phyloP scores from a whole-genome alignment of 495 filamentous ascomycete species.

The Arthonia radiata region DNA sequence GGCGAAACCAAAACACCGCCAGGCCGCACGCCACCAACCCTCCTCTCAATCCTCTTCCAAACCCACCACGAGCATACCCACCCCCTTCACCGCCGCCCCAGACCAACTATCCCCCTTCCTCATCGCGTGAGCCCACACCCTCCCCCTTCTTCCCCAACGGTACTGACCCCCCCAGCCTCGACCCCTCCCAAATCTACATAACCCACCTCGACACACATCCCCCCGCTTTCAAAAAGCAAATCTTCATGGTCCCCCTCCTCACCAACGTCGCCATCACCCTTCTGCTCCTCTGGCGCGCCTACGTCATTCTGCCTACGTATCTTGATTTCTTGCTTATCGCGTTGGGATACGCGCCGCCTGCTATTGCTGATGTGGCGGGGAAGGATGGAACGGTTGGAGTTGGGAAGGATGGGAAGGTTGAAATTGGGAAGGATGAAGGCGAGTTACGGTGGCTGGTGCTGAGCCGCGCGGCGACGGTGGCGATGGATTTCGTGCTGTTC shows the following conservation, averaged over 20 bases:
- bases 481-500: conserved; percentile 44
- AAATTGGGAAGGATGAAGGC: conserved; percentile 23
- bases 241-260: conserved; percentile 45
- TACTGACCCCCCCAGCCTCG: conserved; percentile 27
- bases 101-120: no score
- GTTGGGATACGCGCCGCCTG: conserved; percentile 33
- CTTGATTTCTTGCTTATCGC: conserved; percentile 29
- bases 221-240: conserved; percentile 38
- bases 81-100: no score
- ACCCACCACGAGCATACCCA: conserved; percentile 1
- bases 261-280: conserved; percentile 38
- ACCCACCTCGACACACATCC: conserved; percentile 47
- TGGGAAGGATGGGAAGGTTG: conserved; percentile 6
- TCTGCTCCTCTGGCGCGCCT: conserved; percentile 35
- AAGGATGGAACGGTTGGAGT: background rate
- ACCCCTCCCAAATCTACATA: conserved; percentile 44
- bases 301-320: conserved; percentile 38
- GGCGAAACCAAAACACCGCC: no score
- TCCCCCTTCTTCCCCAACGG: conserved; percentile 36
- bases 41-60: conserved; percentile 10
- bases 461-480: conserved; percentile 30
- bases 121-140: conserved; percentile 3
- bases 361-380: conserved; percentile 10
- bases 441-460: conserved; percentile 23
- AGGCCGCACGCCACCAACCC: conserved; percentile 19